These are phyloP conservation scores for Aspergillus pseudotamarii DNA, from an alignment of 2,329 filamentous ascomycete genomes.

Conservation along the genomic window DNA sequence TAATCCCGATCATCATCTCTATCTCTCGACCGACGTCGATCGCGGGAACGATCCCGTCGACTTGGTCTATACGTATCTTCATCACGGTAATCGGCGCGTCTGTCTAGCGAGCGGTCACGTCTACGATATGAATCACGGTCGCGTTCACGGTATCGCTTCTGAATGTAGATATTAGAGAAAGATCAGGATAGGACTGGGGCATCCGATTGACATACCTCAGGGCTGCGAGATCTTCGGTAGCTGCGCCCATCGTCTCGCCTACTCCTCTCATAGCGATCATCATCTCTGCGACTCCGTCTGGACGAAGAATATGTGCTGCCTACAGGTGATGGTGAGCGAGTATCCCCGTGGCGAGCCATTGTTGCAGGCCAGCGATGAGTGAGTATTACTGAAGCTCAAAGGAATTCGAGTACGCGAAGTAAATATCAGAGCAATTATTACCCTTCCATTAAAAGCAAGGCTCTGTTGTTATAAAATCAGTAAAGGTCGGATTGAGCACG, in stretches of 20 bases:
- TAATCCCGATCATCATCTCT: conserved; percentile 61
- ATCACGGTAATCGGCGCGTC: conserved; percentile 52
- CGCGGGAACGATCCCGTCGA: conserved; percentile 64
- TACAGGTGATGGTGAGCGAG: conserved; percentile 91
- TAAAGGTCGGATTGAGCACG: background rate
- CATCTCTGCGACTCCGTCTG: conserved; percentile 62
- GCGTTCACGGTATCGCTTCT: conserved; percentile 57
- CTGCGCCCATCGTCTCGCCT: conserved; percentile 54
- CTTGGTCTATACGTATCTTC: conserved; percentile 66
- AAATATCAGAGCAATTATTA: conserved; percentile 24
- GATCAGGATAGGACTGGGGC: background rate
- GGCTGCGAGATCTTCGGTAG: conserved; percentile 51
- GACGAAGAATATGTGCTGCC: conserved; percentile 77
- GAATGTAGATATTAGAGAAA: conserved; percentile 27
- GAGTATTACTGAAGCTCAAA: conserved; percentile 49
- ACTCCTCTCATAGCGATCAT: conserved; percentile 55
- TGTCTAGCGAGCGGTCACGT: conserved; percentile 68
- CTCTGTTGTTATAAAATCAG: conserved; percentile 6
- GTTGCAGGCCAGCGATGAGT: conserved; percentile 56
- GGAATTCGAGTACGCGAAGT: conserved; percentile 29
- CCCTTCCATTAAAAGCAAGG: conserved; percentile 25
- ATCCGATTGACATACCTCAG: conserved; percentile 46
- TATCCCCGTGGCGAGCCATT: conserved; percentile 64
- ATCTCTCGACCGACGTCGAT: conserved; percentile 64
- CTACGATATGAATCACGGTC: conserved; percentile 64